phyloP scores from a whole-genome alignment of 495 filamentous ascomycete species.

The Podospora australis region DNA sequence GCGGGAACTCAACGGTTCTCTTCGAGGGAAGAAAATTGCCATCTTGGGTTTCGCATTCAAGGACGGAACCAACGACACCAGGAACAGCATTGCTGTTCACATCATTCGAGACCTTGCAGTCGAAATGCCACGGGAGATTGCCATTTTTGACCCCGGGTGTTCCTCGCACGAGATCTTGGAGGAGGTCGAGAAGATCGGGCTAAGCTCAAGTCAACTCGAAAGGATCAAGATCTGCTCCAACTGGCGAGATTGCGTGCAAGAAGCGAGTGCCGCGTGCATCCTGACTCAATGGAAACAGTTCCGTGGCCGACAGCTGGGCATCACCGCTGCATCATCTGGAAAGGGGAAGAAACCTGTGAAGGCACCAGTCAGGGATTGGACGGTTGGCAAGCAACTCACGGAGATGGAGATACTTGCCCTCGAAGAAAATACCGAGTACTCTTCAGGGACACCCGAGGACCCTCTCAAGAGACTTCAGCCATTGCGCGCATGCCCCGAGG shows the following conservation, averaged over 20 bases:
- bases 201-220: constrained; percentile 28
- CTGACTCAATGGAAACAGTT: constrained; percentile 30
- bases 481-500: constrained; percentile 10
- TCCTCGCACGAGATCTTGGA: constrained; percentile 32
- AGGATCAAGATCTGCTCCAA: constrained; percentile 32
- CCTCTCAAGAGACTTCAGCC: constrained; percentile 21
- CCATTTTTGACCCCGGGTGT: constrained; percentile 71
- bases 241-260: constrained; percentile 43
- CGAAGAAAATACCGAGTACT: constrained; percentile 12
- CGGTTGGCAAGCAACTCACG: constrained; percentile 1
- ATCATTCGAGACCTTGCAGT: constrained; percentile 58
- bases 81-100: constrained; percentile 64
- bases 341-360: constrained; percentile 2
- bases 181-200: constrained; percentile 37
- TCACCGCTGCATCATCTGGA: background rate
- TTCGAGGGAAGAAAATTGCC: constrained; percentile 65
- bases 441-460: constrained; percentile 10
- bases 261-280: constrained; percentile 22
- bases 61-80: constrained; percentile 71
- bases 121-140: constrained; percentile 56
- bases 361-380: background rate
- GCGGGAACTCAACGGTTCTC: constrained; percentile 58
- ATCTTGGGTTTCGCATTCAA: constrained; percentile 79
- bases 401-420: constrained; percentile 20
- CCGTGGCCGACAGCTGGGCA: constrained; percentile 14